Evolutionary conservation across 176 grass and related monocot genomes (phyloP), one percentile per base, ranked within the genome.

Genomic region (Aegilops umbellulata): DNA sequence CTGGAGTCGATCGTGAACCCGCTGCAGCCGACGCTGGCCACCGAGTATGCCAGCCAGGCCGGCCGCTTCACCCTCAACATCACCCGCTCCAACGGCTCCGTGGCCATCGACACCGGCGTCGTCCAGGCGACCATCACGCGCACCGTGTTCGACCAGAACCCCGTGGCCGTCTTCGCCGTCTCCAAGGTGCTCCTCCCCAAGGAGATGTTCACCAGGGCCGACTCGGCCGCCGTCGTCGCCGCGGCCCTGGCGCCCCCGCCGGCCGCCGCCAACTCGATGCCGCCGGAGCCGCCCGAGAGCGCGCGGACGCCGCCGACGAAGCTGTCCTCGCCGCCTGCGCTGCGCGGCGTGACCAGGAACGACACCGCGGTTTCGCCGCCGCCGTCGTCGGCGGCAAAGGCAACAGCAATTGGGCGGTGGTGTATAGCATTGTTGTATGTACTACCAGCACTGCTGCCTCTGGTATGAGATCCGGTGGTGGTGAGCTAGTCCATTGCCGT

Each of bases 1-100:
- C 91, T 98, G 4, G 91, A 98, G 79, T 98, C 95, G 49, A 98
- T 98, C 87, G 93, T 98, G 26, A 98, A 95, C 89, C 95, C 95
- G 7, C 87, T 93, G 0, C 95, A 95, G 81, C 95, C 95, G 8
- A 98, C 89, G 3, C 88, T 98, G 17, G 95, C 93, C 15, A 98
- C 95, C 22, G 95, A 98, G 91, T 87, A 75, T 44, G 72, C 81
- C 61, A 89, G 80, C 49, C 83, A 85, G 73, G 93, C 95, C 39
- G 93, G 91, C 2, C 87, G 90, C 12, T 98, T 90, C 81, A 95
- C 95, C 8, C 91, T 98, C 83, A 98, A 98, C 84, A 98, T 98
- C 83, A 95, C 95, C 22, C 89, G 91, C 15, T 35, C 86, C 41
- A 95, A 94, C 58, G 91, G 93, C 31, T 94, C 93, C 8, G 93